phyloP scores from a whole-genome alignment of 129 eudicot genomes.

The Heracleum sosnowskyi region DNA sequence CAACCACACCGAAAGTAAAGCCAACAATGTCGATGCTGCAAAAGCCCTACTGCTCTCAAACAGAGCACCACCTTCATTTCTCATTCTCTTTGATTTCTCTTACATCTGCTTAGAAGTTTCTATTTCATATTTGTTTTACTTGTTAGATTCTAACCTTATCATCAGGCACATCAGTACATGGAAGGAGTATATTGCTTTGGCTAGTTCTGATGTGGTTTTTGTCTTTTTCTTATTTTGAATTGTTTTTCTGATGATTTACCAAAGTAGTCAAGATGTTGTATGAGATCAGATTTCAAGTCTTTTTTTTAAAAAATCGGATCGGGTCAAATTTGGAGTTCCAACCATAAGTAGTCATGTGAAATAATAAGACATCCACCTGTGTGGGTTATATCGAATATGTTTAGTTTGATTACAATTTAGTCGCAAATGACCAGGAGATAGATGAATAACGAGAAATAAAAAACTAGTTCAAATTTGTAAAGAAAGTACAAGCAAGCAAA shows the following conservation, averaged over 20 bases:
- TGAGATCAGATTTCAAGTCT: too few relatives aligned
- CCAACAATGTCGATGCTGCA: slow-evolving; percentile 5
- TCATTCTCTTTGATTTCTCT: not conserved
- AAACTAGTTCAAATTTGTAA: slow-evolving; percentile 17
- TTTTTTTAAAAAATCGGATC: too few relatives aligned
- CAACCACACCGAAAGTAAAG: not conserved
- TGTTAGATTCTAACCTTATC: too few relatives aligned
- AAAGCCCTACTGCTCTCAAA: not conserved
- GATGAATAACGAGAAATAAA: not conserved
- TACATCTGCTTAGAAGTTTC: not conserved
- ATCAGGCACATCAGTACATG: too few relatives aligned
- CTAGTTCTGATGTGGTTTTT: too few relatives aligned
- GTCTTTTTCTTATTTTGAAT: too few relatives aligned
- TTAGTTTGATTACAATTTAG: not conserved
- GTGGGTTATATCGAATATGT: not conserved
- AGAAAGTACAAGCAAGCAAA: slow-evolving; percentile 45
- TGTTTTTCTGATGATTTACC: too few relatives aligned
- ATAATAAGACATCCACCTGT: too few relatives aligned
- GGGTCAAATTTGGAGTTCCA: too few relatives aligned
- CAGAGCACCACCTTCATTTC: not conserved
- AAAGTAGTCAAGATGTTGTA: too few relatives aligned
- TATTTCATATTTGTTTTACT: not conserved
- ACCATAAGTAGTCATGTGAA: too few relatives aligned
- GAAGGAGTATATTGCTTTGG: too few relatives aligned
- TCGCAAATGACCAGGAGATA: not conserved